A percentile compares a stretch with the other conserved stretches of the same genome.
Conservation (phyloP, 2,329 filamentous ascomycete species). For the Trichoderma oligosporum region DNA sequence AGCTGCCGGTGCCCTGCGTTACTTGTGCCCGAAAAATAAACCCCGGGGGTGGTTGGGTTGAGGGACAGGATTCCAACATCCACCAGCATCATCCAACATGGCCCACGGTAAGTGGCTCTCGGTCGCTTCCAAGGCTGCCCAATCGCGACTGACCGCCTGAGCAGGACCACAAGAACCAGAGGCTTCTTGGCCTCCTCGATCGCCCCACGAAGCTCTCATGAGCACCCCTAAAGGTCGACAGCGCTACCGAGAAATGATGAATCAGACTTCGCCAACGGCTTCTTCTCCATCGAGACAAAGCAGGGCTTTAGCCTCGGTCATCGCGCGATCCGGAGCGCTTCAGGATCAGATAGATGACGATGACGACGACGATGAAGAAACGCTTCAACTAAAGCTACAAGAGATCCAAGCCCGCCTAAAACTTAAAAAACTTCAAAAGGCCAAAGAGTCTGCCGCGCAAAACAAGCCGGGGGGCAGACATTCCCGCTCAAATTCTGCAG, state of each 20-base stretch:
- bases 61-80: slow-evolving; percentile 11
- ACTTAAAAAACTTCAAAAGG: slow-evolving; percentile 78
- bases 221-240: slow-evolving; percentile 75
- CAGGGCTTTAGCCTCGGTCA: slow-evolving; percentile 13
- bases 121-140: background rate
- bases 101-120: slow-evolving; percentile 19
- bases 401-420: slow-evolving; percentile 85
- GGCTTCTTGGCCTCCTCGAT: slow-evolving; percentile 63
- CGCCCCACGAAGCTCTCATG: slow-evolving; percentile 60
- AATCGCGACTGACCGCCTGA: slow-evolving; percentile 14
- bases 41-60: slow-evolving; percentile 9
- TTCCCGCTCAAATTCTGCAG: slow-evolving; percentile 24
- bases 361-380: slow-evolving; percentile 84
- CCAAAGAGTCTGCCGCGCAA: slow-evolving; percentile 25
- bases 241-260: slow-evolving; percentile 64
- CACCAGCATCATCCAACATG: slow-evolving; percentile 11
- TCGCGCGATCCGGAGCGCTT: slow-evolving; percentile 33
- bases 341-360: slow-evolving; percentile 32
- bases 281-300: slow-evolving; percentile 54
- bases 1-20: slow-evolving; percentile 18
- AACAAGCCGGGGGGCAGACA: slow-evolving; percentile 25
- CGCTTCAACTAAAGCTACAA: slow-evolving; percentile 75
- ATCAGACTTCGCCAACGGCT: slow-evolving; percentile 63
- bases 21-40: slow-evolving; percentile 9
- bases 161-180: slow-evolving; percentile 35